These are phyloP conservation scores for Neonectria magnoliae DNA, from an alignment of 2,329 filamentous ascomycete species.

Conservation along the genomic window DNA sequence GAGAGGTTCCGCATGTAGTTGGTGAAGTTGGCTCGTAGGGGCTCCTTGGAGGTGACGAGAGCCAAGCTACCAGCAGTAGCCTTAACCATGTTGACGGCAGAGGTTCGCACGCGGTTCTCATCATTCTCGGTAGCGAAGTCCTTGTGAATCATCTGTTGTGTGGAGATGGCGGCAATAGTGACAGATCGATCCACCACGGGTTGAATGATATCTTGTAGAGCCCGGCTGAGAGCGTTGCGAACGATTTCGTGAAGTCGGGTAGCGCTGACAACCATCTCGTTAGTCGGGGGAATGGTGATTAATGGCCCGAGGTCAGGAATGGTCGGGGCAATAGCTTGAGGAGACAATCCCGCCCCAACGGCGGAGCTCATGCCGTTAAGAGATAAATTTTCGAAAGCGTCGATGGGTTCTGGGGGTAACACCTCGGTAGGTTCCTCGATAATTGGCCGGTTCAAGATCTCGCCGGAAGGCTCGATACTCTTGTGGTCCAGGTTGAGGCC, in stretches of 20 bases:
- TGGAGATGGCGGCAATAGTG: conserved; percentile 96
- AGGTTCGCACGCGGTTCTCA: conserved; percentile 84
- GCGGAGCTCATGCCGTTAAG: conserved; percentile 77
- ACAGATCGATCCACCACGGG: conserved; percentile 97
- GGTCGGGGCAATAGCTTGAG: conserved; percentile 79
- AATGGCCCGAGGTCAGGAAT: conserved; percentile 86
- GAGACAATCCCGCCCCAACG: conserved; percentile 78
- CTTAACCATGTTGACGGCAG: conserved; percentile 94
- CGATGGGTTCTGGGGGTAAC: conserved; percentile 73
- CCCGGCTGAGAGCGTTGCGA: conserved; percentile 84
- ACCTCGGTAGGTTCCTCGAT: conserved; percentile 71
- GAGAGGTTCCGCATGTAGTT: conserved; percentile 89
- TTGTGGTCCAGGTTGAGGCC: conserved; percentile 93
- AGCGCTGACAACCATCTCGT: conserved; percentile 80
- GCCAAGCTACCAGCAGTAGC: conserved; percentile 93
- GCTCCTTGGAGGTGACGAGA: conserved; percentile 98
- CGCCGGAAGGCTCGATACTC: conserved; percentile 84
- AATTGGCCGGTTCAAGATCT: conserved; percentile 80
- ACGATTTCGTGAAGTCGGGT: conserved; percentile 80
- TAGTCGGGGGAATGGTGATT: conserved; percentile 82
- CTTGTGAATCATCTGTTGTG: conserved; percentile 93
- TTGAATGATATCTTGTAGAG: conserved; percentile 95
- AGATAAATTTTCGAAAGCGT: conserved; percentile 84
- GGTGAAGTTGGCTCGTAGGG: conserved; percentile 93
- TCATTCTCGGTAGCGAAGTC: conserved; percentile 95